Evolutionary conservation across 2,329 filamentous ascomycete species (phyloP), one percentile per base, ranked within the genome.

Genomic region (Cryphonectria carpinicola): DNA sequence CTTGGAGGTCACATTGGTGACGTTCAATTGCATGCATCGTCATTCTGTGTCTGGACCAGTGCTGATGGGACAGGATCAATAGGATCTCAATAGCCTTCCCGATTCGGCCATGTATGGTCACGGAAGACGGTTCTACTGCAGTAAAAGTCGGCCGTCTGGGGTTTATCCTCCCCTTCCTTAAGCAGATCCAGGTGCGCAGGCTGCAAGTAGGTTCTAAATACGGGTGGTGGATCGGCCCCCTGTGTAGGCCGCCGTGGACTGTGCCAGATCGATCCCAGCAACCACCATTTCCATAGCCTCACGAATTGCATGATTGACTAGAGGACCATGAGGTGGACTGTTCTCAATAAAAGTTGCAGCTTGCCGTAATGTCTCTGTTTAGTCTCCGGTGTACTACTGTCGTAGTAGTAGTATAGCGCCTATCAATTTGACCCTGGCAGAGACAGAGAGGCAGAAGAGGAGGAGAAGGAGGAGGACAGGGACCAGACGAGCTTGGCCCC

Each of bases 41-140:
- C 14, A 19, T 35, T 28, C 25, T 14, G 49, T 7, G 54, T 58
- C 25, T 32, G 28, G 54, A 58, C 54, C 54, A 35, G 54, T 58
- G 54, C 54, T 58, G 54, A 35, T 58, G 54, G 54, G 54, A 35
- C 4, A n/a, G 13, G 28, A 58, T 58, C 54, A 32, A 22, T 58
- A 58, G 54, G 54, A 58, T 58, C 54, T 32, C 28, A 58, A 58
- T 58, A 32, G 54, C 54, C 54, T 58, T 17, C 54, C 54, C 54
- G 54, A 58, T 58, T 32, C 13, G 14, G 54, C 28, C 54, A 58
- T 35, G 25, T 35, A 8, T 58, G 28, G 52, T 28, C 25, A 32
- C 54, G 54, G 54, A 58, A 32, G 54, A 35, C 14, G 54, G 25
- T 28, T 58, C 13, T 19, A 7, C 37, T 39, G 11, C 10, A 11